Base-by-base conservation (phyloP, 768 basidiomycete species). In the Gautieria morchelliformis region DNA sequence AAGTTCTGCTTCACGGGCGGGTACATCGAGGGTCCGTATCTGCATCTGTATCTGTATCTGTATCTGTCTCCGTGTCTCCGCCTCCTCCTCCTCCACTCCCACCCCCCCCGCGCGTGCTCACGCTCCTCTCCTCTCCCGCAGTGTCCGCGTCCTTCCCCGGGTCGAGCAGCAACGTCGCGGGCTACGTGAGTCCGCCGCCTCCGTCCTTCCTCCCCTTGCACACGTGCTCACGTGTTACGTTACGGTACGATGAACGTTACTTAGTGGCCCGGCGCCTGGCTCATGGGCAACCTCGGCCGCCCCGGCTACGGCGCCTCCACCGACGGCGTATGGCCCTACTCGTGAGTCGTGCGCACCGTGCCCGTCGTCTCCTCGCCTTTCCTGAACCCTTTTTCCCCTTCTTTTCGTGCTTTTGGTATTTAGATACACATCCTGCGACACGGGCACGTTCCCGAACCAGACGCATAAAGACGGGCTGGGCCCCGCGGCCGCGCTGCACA, bases 211-310 rank as follows among this genome's bases (percentile, higher is more conserved):
- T 41, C 19, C 19, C 56, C 22, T 37, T 45, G 42, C 17, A 37
- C 37, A 19, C 17, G 35, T 27, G 19, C 3, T 44, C 30, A n/a
- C 20, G 41, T 52, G 55, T 27, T 40, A 5, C n/a, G n/a, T n/a
- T n/a, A n/a, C n/a, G n/a, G n/a, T n/a, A n/a, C n/a, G n/a, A n/a
- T n/a, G n/a, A n/a, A n/a, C n/a, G n/a, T n/a, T n/a, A n/a, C n/a
- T 24, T 52, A 85, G 83, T 91, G 88, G 90, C 90, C 89, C 39
- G 89, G 87, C 62, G 80, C 79, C 2, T 93, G 91, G 91, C 89
- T 87, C 19, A 87, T 88, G 84, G 91, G 91, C 2, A 95, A 93
- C 66, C 76, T 93, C 5, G 91, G 82, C 1, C 72, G 92, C 40
- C 82, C 91, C 0, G 92, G 91, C 6, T 93, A 88, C 67, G 72